A percentile compares a stretch with the other conserved stretches of the same genome.
These are phyloP conservation scores for Jaapia argillacea DNA, from an alignment of 768 basidiomycete genomes.

Conservation along the genomic window DNA sequence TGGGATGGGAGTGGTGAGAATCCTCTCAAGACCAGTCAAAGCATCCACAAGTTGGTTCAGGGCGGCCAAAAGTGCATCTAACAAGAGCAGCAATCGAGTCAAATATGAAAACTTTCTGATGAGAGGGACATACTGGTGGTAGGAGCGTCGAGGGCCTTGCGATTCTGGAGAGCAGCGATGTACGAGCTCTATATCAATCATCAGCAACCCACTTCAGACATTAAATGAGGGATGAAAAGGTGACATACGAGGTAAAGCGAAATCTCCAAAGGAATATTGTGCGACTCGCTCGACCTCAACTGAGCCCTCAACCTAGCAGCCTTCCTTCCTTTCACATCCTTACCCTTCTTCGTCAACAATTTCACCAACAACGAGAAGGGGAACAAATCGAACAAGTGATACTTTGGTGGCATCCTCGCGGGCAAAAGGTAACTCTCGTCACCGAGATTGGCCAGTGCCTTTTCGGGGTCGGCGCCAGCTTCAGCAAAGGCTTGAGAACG, in stretches of 20 bases:
- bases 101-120: neutral
- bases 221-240: too few relatives aligned
- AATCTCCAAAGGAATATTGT: slow-evolving; percentile 62
- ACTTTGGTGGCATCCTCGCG: slow-evolving; percentile 46
- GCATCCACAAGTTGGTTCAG: slow-evolving; percentile 52
- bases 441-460: slow-evolving; percentile 15
- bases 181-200: slow-evolving; percentile 52
- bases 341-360: slow-evolving; percentile 34
- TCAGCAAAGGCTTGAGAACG: neutral
- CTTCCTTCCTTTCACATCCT: slow-evolving; percentile 50
- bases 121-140: slow-evolving; percentile 40
- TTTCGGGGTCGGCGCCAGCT: neutral
- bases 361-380: slow-evolving; percentile 54
- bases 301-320: slow-evolving; percentile 44
- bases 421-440: slow-evolving; percentile 44
- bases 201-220: slow-evolving; percentile 3
- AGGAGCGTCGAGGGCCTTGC: slow-evolving; percentile 46
- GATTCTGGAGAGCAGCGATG: slow-evolving; percentile 45
- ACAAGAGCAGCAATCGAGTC: slow-evolving; percentile 1
- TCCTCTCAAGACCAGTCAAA: slow-evolving; percentile 61
- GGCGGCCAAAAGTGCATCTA: slow-evolving; percentile 37
- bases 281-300: slow-evolving; percentile 30
- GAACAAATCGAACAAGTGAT: slow-evolving; percentile 53
- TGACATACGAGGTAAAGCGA: slow-evolving; percentile 56
- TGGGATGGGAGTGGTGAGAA: slow-evolving; percentile 68